Base-by-base conservation (phyloP, 106 monocot genomes). In the Triglochin maritima region DNA sequence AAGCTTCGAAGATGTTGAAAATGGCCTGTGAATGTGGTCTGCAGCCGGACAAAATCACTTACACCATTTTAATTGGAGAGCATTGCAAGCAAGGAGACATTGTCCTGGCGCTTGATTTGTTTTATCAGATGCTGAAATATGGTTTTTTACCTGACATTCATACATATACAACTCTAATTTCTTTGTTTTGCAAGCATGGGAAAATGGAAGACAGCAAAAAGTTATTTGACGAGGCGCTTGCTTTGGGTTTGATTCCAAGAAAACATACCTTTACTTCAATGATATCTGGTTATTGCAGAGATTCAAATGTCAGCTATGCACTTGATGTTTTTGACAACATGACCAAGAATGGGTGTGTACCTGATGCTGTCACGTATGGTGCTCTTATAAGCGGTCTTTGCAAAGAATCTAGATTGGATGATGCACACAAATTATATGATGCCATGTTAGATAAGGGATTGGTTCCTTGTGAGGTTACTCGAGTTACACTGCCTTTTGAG, bases 311-410 rank as follows among this genome's bases (percentile, higher is more conserved):
- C 44, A 81, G 46, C 49, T 70, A 76, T 44, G 92, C 88, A 5
- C 47, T 98, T 72, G 79, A 84, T 58, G n/a, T 89, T 16, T 92
- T 92, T 69, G 85, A 86, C 29, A 98, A 75, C 52, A 98, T 98
- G 98, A 68, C 72, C 57, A 74, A 75, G 64, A 51, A 82, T 56
- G 86, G 82, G 54, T 84, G 79, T 42, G 17, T 62, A 7, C 80
- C 84, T 50, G 92, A 98, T 80, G 79, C 98, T 5, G 82, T 92
- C 63, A 84, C 86, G 12, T 98, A 98, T 74, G 84, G 88, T 49
- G 78, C 98, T 76, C 54, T 98, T 15, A 79, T 98, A 64, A 98
- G 98, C 68, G 98, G 92, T n/a, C 81, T 98, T 5, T 92, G 98
- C 74, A 98, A 89, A 72, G 92, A 84, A 47, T 82, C 75, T n/a